These are phyloP conservation scores for Waltiozyma solani DNA, from an alignment of 1,139 yeast genomes.

Conservation along the genomic window DNA sequence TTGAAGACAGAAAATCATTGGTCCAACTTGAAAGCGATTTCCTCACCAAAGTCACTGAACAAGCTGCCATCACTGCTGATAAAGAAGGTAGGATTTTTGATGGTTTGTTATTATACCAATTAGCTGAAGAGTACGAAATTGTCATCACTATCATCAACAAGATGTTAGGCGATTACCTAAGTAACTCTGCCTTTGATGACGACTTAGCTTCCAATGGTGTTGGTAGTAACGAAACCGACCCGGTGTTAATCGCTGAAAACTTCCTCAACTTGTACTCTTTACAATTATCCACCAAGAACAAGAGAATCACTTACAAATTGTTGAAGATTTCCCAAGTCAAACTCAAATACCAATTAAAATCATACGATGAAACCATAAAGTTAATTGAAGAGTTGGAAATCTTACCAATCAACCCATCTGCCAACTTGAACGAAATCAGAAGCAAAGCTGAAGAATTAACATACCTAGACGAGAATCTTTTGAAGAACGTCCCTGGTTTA, in stretches of 20 bases:
- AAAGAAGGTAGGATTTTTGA: conserved; percentile 89
- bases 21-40: conserved; percentile 47
- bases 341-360: conserved; percentile 43
- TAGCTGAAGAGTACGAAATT: conserved; percentile 80
- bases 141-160: conserved; percentile 73
- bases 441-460: conserved; percentile 47
- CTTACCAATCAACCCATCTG: conserved; percentile 42
- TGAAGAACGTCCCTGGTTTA: conserved; percentile 73
- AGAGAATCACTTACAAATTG: conserved; percentile 55
- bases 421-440: conserved; percentile 26
- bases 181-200: conserved; percentile 63
- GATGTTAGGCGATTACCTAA: conserved; percentile 68
- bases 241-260: conserved; percentile 47
- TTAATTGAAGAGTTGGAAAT: conserved; percentile 51
- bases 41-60: conserved; percentile 64
- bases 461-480: conserved; percentile 56
- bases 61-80: conserved; percentile 80
- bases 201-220: conserved; percentile 29
- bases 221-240: conserved; percentile 29
- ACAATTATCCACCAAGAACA: conserved; percentile 37
- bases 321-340: conserved; percentile 63
- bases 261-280: conserved; percentile 36
- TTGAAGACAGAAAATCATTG: conserved; percentile 70
- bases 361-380: conserved; percentile 53
- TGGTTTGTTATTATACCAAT: conserved; percentile 76